A percentile compares a stretch with the other conserved stretches of the same genome.
These are phyloP conservation scores for Gossypium sturtianum DNA, from an alignment of 345 rosid genomes.

Conservation along the genomic window DNA sequence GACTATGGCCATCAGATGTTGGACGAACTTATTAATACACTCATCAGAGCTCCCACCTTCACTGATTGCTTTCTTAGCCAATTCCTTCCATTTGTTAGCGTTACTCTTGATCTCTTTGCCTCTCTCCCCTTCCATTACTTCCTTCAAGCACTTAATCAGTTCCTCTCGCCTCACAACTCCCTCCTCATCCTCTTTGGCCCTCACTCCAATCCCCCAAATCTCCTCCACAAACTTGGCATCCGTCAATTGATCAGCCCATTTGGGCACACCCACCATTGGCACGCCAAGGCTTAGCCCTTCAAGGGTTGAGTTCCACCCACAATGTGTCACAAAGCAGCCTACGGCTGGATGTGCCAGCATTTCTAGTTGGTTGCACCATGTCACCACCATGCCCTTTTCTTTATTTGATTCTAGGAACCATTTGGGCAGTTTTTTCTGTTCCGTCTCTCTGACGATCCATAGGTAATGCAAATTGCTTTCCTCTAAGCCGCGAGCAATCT, in stretches of 20 bases:
- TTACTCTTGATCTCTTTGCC: conserved; percentile 39
- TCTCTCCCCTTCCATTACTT: conserved; percentile 54
- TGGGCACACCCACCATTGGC: conserved; percentile 64
- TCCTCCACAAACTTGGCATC: conserved; percentile 63
- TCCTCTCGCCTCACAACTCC: conserved; percentile 56
- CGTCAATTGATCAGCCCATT: conserved; percentile 60
- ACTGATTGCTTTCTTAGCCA: conserved; percentile 41
- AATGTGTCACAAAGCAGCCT: conserved; percentile 65
- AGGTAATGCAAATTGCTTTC: conserved; percentile 47
- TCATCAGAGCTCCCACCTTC: conserved; percentile 61
- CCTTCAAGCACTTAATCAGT: conserved; percentile 43
- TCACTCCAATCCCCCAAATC: conserved; percentile 55
- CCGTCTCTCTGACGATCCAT: conserved; percentile 65
- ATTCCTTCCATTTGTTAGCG: conserved; percentile 45
- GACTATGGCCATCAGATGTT: conserved; percentile 14
- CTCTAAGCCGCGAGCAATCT: conserved; percentile 42
- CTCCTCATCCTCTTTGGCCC: conserved; percentile 45
- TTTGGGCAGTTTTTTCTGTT: conserved; percentile 34
- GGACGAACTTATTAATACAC: conserved; percentile 41
- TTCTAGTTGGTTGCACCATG: conserved; percentile 72
- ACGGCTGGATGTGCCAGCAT: conserved; percentile 42
- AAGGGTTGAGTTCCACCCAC: conserved; percentile 73
- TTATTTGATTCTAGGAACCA: conserved; percentile 41
- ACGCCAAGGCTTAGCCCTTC: conserved; percentile 68
- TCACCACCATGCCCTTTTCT: conserved; percentile 40